These are phyloP conservation scores for Alternaria gansuensis DNA, from an alignment of 2,329 filamentous ascomycete genomes.

Conservation along the genomic window DNA sequence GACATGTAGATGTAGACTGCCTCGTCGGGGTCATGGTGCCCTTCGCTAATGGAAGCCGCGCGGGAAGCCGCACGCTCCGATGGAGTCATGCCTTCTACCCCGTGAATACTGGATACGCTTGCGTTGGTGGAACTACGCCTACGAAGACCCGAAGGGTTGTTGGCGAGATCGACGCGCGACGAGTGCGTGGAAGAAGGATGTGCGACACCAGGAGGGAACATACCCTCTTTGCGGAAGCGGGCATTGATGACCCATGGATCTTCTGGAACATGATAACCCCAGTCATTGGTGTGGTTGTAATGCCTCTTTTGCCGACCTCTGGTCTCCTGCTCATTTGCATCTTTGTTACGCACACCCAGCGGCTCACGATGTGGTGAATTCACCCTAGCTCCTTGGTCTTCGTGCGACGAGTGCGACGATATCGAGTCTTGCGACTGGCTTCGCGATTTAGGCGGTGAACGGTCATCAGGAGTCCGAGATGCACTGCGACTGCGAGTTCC, in stretches of 20 bases:
- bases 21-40: conserved; percentile 61
- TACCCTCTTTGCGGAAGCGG: conserved; percentile 84
- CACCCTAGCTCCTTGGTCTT: conserved; percentile 26
- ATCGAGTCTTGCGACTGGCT: conserved; percentile 44
- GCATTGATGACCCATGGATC: conserved; percentile 96
- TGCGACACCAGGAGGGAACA: conserved; percentile 63
- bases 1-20: conserved; percentile 93
- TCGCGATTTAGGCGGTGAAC: conserved; percentile 49
- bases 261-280: conserved; percentile 83
- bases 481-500: conserved; percentile 45
- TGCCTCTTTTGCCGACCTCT: conserved; percentile 54
- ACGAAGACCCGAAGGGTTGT: conserved; percentile 37
- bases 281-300: conserved; percentile 60
- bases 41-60: conserved; percentile 29
- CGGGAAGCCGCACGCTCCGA: conserved; percentile 27
- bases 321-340: conserved; percentile 27
- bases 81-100: conserved; percentile 39
- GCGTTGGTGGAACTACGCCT: conserved; percentile 47
- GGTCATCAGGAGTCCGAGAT: conserved; percentile 37
- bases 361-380: conserved; percentile 38
- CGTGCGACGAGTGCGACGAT: conserved; percentile 44
- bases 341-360: conserved; percentile 44
- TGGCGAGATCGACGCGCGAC: conserved; percentile 58
- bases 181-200: conserved; percentile 62
- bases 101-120: conserved; percentile 42